Conservation (phyloP, 768 basidiomycete genomes). For the Podaxis sp. region DNA sequence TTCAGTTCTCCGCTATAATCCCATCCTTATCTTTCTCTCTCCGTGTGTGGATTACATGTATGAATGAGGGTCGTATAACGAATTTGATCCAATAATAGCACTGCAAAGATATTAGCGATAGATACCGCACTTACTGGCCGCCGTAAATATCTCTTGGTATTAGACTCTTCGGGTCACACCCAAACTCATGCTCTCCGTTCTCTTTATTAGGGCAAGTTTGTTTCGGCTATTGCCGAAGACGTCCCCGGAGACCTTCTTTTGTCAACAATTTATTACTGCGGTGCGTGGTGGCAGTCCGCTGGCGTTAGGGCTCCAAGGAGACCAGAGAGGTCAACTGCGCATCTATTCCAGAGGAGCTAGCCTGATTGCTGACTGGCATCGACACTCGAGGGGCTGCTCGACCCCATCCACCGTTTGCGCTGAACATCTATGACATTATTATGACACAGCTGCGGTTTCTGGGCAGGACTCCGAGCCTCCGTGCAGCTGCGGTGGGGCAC, state of each 20-base stretch:
- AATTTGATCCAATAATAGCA: background rate
- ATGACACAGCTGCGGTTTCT: slow-evolving; percentile 8
- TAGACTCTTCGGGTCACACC: too few species aligned
- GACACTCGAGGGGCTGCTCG: background rate
- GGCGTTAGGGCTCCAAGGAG: background rate
- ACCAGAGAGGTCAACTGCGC: background rate
- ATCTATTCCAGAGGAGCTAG: background rate
- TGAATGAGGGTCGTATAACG: too few species aligned
- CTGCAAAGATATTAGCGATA: background rate
- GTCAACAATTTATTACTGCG: too few species aligned
- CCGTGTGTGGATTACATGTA: too few species aligned
- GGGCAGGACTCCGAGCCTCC: slow-evolving; percentile 7
- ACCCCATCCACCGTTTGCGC: background rate
- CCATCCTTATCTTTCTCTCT: too few species aligned
- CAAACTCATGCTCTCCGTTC: background rate
- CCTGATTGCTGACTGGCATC: background rate
- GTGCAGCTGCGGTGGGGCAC: background rate
- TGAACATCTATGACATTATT: background rate
- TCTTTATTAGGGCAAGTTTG: slow-evolving; percentile 6
- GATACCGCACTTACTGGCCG: background rate
- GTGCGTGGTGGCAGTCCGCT: too few species aligned
- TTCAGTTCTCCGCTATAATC: too few species aligned
- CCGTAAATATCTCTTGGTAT: background rate
- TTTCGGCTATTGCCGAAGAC: background rate
- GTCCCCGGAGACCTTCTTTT: too few species aligned